Evolutionary conservation across 306 rosid genomes (phyloP), one percentile per base, ranked within the genome.

Genomic region (Alnus rubra): DNA sequence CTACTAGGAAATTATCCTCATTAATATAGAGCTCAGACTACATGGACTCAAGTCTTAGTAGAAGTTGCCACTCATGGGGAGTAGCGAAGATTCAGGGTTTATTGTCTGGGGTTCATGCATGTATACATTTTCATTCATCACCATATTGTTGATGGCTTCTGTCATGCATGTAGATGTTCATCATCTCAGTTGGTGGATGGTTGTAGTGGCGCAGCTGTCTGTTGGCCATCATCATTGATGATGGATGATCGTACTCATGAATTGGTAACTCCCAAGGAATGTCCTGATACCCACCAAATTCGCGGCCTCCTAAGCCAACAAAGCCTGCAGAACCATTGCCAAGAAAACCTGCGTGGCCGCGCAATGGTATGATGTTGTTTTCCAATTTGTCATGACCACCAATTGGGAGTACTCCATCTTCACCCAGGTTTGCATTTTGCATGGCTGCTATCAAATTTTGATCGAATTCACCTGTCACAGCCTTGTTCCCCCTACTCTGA

Each of bases 251-350:
- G 45, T 80, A 72, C 71, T 73, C 49, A 28, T 47, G 19, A 23
- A 63, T 69, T 8, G 67, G 65, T 47, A 86, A 49, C 28, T 2
- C 50, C 74, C 49, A 64, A 47, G 28, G 31, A 71, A 19, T 52
- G 9, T 3, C 75, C 56, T 53, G 77, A 74, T 72, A 73, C 64
- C 39, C 51, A 52, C 81, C 76, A 14, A 81, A 73, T 64, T 77
- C 81, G 54, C 79, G 82, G 67, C 52, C 79, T 62, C 78, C 77
- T 33, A 72, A 55, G 14, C 74, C 76, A 74, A 19, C 44, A 60
- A 67, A 65, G 64, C 55, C 37, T 42, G 45, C 45, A 12, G 39
- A 30, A 60, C n/a, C 73, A 30, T 58, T 65, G 62, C 53, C 71
- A 49, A 72, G 69, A 65, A 83, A 75, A 76, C 14, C 81, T 58